Base-by-base conservation (phyloP, 2,329 filamentous ascomycete genomes). In the Fusarium virguliforme region DNA sequence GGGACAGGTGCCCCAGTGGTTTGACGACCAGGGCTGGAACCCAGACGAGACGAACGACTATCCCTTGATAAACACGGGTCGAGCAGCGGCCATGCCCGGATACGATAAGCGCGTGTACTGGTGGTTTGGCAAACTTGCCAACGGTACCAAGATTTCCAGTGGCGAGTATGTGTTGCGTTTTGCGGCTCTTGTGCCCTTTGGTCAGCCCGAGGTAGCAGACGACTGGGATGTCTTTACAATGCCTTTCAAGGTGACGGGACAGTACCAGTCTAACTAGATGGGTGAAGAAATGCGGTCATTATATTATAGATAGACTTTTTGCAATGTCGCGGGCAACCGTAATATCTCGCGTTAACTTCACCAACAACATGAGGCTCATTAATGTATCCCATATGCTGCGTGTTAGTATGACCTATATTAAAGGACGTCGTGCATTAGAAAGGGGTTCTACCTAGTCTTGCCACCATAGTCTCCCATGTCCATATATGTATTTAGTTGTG, bases 41-140 rank as follows among this genome's bases (percentile, higher is more conserved):
- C 38, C 56, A 18, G 24, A 59, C 6, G 46, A 60, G 15, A 60
- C 43, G 2, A 24, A 22, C 1, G 38, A 35, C 9, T 60, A 53
- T 26, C 58, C 58, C 6, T 15, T 41, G 12, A 7, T 54, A 12
- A 32, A 60, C 35, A n/a, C 28, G 4, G 28, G 26, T 12, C 43
- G 37, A 9, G 9, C 9, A n/a, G 18, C 24, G 5, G 35, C 30
- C 13, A 18, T 37, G 10, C 8, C 43, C 1, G 40, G 56, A 13
- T 50, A 30, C 43, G 43, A 50, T 4, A 41, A 26, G 18, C 2
- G 7, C 7, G 26, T 34, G 24, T 40, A 51, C 15, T 60, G 58
- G 58, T 60, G 58, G 58, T 53, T 60, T 26, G 58, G 58, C 4
- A 60, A 60, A 18, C 46, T 60, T 40, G 18, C 30, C 8, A 53